phyloP scores from a whole-genome alignment of 208 protist species.

The Trypanosoma boissoni region DNA sequence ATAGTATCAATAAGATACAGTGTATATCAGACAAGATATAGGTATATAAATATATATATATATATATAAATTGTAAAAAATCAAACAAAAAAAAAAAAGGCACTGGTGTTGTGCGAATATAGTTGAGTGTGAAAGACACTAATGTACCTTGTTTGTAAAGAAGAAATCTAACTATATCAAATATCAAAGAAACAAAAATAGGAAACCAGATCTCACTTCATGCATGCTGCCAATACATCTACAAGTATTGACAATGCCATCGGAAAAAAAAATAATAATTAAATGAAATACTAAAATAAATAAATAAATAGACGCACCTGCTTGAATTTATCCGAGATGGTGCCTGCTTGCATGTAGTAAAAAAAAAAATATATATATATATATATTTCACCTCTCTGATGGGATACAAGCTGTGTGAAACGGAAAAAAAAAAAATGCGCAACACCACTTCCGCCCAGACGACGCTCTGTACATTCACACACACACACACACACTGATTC shows the following conservation, averaged over 20 bases:
- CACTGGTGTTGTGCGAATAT: background rate
- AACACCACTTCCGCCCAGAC: too few relatives aligned
- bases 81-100: conserved; percentile 4
- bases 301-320: background rate
- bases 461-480: conserved; percentile 3
- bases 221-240: too few relatives aligned
- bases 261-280: background rate
- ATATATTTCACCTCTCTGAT: too few relatives aligned
- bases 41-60: conserved; percentile 13
- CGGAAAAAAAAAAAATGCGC: too few relatives aligned
- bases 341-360: too few relatives aligned
- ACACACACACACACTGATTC: conserved; percentile 7
- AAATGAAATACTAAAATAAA: conserved; percentile 11
- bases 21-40: background rate
- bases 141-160: too few relatives aligned
- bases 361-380: too few relatives aligned
- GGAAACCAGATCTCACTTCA: background rate
- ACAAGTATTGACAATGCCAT: background rate
- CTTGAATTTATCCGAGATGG: too few relatives aligned
- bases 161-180: conserved; percentile 1
- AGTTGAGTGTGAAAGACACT: too few relatives aligned
- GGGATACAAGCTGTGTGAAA: too few relatives aligned
- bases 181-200: background rate
- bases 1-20: background rate
- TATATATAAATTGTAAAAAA: conserved; percentile 7